Percentiles rank a stretch among this genome's conserved stretches.
phyloP scores from a whole-genome alignment of 208 protist genomes.

The Trypanosomatidae sp. region DNA sequence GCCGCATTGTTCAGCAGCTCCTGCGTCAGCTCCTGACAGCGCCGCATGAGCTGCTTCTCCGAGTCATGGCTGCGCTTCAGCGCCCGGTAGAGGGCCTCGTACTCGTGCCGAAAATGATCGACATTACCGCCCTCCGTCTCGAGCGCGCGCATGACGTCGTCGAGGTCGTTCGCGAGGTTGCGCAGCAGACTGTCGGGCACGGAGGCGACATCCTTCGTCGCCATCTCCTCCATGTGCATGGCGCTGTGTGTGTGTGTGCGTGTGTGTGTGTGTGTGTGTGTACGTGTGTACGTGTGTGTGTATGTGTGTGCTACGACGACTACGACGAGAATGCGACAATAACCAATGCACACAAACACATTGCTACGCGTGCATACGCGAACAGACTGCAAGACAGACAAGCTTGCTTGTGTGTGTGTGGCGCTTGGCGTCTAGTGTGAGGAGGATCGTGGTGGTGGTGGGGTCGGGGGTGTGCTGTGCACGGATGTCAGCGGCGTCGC shows the following conservation, averaged over 20 bases:
- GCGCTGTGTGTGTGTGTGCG: background rate
- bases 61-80: conserved; percentile 95
- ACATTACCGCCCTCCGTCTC: conserved; percentile 85
- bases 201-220: conserved; percentile 26
- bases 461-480: no score
- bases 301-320: no score
- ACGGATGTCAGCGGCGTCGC: no score
- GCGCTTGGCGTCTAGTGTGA: no score
- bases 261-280: background rate
- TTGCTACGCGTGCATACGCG: background rate
- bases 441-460: no score
- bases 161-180: conserved; percentile 90
- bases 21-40: conserved; percentile 92
- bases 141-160: conserved; percentile 90
- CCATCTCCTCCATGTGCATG: conserved; percentile 9
- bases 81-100: conserved; percentile 95
- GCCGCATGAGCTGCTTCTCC: conserved; percentile 94
- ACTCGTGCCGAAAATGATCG: conserved; percentile 94
- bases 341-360: background rate
- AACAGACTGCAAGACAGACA: no score
- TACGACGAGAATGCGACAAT: background rate
- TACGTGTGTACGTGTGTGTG: background rate
- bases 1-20: conserved; percentile 95
- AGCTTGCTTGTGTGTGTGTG: no score
- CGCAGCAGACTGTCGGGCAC: conserved; percentile 66